Conservation (phyloP, 768 basidiomycete species). For the Hypsizygus marmoreus region DNA sequence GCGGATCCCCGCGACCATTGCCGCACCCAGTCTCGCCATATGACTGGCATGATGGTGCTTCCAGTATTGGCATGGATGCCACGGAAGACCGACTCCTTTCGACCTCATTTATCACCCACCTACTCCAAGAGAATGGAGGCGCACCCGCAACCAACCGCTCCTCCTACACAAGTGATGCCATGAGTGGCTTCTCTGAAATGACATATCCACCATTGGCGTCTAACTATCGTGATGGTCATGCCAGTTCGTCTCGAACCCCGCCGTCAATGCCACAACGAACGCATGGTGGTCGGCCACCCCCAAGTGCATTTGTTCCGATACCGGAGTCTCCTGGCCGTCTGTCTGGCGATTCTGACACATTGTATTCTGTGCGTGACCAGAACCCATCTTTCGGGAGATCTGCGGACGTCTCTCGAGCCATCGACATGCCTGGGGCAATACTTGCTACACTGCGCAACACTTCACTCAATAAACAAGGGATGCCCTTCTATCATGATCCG, state of each 20-base stretch:
- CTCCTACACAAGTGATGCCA: conserved; percentile 41
- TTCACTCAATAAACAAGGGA: conserved; percentile 20
- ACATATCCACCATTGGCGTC: conserved; percentile 49
- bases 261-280: conserved; percentile 9
- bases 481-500: background rate
- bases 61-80: conserved; percentile 57
- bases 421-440: conserved; percentile 24
- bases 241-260: conserved; percentile 8
- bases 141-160: conserved; percentile 27
- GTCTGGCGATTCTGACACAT: conserved; percentile 42
- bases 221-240: conserved; percentile 13
- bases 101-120: conserved; percentile 61
- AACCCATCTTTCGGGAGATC: conserved; percentile 24
- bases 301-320: conserved; percentile 37
- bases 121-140: conserved; percentile 48
- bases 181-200: conserved; percentile 56
- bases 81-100: conserved; percentile 58
- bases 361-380: conserved; percentile 34
- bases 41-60: conserved; percentile 66
- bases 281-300: conserved; percentile 31
- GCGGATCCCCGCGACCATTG: conserved; percentile 13
- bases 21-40: conserved; percentile 37
- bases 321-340: conserved; percentile 22
- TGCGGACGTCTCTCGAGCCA: conserved; percentile 23
- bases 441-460: conserved; percentile 34